Conservation (phyloP, 305 asterid species). For the Solanum hybrid region DNA sequence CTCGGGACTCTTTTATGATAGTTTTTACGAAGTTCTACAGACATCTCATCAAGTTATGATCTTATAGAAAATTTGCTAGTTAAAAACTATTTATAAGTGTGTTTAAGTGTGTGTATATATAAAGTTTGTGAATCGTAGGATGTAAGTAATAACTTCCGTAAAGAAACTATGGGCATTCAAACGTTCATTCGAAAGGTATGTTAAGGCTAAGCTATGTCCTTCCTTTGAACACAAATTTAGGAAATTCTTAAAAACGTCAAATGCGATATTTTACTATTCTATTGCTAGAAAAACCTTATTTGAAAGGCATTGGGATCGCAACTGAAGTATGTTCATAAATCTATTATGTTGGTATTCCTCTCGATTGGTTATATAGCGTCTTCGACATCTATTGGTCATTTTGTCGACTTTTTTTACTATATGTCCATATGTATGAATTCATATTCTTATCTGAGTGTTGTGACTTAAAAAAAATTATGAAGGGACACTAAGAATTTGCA, state of each 20-base stretch:
- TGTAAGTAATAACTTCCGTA: too few relatives aligned
- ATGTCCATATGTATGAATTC: background rate
- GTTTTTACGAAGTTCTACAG: background rate
- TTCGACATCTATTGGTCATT: background rate
- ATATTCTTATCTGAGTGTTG: background rate
- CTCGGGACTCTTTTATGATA: background rate
- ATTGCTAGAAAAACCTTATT: background rate
- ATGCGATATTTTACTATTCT: background rate
- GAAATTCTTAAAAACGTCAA: background rate
- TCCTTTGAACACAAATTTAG: background rate
- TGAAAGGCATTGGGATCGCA: background rate
- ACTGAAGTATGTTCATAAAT: background rate
- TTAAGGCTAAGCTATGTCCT: background rate
- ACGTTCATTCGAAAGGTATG: background rate
- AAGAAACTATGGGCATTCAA: background rate
- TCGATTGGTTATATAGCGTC: background rate
- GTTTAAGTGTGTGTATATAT: background rate
- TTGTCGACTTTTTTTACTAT: background rate
- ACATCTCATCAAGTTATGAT: background rate
- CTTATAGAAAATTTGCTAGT: background rate
- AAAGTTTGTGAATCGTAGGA: background rate
- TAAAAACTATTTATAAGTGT: background rate
- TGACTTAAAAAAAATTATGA: too few relatives aligned
- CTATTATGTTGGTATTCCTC: background rate
- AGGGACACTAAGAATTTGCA: background rate